Percentiles rank a stretch among this genome's conserved stretches.
phyloP scores from a whole-genome alignment of 2,329 filamentous ascomycete genomes.

The Tolypocladium sp. region DNA sequence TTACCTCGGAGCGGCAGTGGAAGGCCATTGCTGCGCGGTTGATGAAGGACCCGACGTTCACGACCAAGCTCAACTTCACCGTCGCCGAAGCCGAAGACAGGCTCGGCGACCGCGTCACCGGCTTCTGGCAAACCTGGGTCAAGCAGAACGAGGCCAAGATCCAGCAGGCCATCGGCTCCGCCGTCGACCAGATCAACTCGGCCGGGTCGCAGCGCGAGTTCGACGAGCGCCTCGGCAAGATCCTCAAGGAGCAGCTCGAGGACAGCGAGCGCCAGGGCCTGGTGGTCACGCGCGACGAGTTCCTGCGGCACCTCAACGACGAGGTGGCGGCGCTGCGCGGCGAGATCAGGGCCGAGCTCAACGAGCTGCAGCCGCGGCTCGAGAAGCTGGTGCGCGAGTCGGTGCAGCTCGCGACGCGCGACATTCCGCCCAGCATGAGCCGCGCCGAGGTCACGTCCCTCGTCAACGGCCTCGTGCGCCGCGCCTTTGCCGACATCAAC shows the following conservation, averaged over 20 bases:
- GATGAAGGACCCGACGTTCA: conserved; percentile 21
- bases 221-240: conserved; percentile 23
- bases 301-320: conserved; percentile 32
- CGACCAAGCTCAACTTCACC: conserved; percentile 14
- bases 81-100: conserved; percentile 14
- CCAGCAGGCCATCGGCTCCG: conserved; percentile 17
- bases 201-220: conserved; percentile 23
- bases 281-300: conserved; percentile 39
- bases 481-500: conserved; percentile 34
- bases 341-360: conserved; percentile 31
- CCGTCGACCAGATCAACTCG: conserved; percentile 23
- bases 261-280: conserved; percentile 20
- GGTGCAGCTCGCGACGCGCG: conserved; percentile 15
- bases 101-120: conserved; percentile 22
- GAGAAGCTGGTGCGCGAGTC: conserved; percentile 21
- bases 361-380: conserved; percentile 24
- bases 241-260: conserved; percentile 26
- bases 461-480: conserved; percentile 30
- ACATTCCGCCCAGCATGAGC: conserved; percentile 22
- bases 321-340: conserved; percentile 27
- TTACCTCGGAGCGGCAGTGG: conserved; percentile 39
- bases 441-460: conserved; percentile 30
- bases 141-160: conserved; percentile 36
- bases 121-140: conserved; percentile 43
- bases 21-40: conserved; percentile 33